Evolutionary conservation across 768 basidiomycete genomes (phyloP).

Genomic region (Boletus subcaerulescens): DNA sequence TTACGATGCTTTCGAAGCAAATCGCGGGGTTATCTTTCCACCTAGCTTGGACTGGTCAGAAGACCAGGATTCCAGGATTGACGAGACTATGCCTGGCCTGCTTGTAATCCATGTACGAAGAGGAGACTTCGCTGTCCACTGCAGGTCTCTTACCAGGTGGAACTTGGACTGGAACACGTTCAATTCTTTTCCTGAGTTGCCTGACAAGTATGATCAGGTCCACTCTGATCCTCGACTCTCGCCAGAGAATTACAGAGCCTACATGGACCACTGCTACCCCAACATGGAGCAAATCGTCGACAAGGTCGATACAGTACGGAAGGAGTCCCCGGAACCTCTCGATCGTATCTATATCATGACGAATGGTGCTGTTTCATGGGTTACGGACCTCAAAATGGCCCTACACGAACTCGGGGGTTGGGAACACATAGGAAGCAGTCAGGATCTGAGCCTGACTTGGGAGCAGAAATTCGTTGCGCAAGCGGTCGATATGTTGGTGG

Average conservation of each 20-base stretch:
- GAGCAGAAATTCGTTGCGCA: conserved; percentile 45
- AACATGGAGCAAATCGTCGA: conserved; percentile 38
- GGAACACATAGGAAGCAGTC: conserved; percentile 37
- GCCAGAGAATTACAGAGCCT: conserved; percentile 24
- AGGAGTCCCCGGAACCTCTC: conserved; percentile 25
- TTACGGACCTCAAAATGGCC: conserved; percentile 35
- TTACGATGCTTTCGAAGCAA: conserved; percentile 24
- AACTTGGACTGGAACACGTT: conserved; percentile 40
- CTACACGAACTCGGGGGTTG: conserved; percentile 34
- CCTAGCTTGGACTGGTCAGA: conserved; percentile 11
- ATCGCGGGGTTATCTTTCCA: conserved; percentile 17
- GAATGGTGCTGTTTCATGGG: conserved; percentile 41
- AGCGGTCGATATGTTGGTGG: conserved; percentile 50
- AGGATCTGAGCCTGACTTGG: conserved; percentile 38
- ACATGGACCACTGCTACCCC: conserved; percentile 42
- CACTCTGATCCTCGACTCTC: conserved; percentile 23
- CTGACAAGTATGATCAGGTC: conserved; percentile 36
- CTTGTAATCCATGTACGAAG: conserved; percentile 50
- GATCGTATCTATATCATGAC: conserved; percentile 45
- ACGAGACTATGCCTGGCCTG: conserved; percentile 30
- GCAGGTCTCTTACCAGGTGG: conserved; percentile 34
- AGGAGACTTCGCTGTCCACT: conserved; percentile 47
- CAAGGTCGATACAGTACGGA: conserved; percentile 34
- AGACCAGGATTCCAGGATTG: neutral
- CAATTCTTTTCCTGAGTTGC: conserved; percentile 38